Conservation (phyloP, 1,284 basidiomycete species). For the Irpex sp. region DNA sequence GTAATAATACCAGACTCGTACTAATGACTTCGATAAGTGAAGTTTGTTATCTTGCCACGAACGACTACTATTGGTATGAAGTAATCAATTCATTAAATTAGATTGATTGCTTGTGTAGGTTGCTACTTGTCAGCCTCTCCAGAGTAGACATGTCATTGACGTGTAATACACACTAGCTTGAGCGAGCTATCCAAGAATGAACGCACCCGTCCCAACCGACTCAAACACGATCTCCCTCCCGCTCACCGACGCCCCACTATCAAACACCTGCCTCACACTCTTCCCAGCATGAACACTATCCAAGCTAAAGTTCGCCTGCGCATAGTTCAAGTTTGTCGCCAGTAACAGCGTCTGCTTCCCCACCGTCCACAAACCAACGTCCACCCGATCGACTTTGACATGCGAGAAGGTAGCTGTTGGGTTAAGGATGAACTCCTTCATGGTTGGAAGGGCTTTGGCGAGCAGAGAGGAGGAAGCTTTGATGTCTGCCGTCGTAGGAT, state of each 20-base stretch:
- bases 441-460: constrained; percentile 37
- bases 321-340: constrained; percentile 40
- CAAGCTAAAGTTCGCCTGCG: constrained; percentile 22
- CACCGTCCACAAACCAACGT: constrained; percentile 37
- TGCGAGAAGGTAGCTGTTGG: constrained; percentile 26
- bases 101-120: no score
- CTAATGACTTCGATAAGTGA: no score
- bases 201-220: constrained; percentile 28
- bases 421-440: constrained; percentile 38
- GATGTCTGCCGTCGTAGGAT: constrained; percentile 61
- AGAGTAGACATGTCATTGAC: no score
- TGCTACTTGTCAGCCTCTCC: no score
- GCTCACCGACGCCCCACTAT: constrained; percentile 27
- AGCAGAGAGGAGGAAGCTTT: constrained; percentile 52
- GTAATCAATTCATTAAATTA: no score
- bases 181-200: constrained; percentile 17
- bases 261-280: constrained; percentile 21
- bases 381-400: constrained; percentile 29
- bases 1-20: no score
- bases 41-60: no score
- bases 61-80: no score
- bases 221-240: constrained; percentile 22
- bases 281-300: constrained; percentile 14
- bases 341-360: constrained; percentile 33
- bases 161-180: not conserved